phyloP scores from a whole-genome alignment of 176 grass and related monocot genomes.

The Cenchrus americanus region DNA sequence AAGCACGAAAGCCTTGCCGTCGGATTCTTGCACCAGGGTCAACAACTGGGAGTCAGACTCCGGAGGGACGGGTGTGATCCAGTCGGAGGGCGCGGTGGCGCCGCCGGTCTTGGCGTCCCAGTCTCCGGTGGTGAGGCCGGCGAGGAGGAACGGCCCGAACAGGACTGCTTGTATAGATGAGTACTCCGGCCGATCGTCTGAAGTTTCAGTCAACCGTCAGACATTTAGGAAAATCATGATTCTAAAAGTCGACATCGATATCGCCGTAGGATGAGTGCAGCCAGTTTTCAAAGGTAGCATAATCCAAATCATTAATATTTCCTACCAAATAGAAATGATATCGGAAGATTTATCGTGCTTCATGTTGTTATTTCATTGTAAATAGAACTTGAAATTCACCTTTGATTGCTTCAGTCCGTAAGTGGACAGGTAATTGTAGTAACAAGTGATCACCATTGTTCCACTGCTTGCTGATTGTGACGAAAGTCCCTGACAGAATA shows the following conservation, averaged over 20 bases:
- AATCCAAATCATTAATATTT: background rate
- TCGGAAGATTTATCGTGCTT: background rate
- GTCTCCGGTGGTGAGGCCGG: conserved; percentile 73
- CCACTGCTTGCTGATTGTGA: conserved; percentile 71
- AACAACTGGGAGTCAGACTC: conserved; percentile 72
- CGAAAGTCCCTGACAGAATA: conserved; percentile 60
- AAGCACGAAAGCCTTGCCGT: conserved; percentile 49
- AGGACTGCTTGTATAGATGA: conserved; percentile 72
- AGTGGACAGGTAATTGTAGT: conserved; percentile 63
- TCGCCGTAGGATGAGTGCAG: background rate
- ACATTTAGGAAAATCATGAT: too few relatives aligned
- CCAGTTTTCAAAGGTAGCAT: background rate
- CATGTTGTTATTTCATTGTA: background rate
- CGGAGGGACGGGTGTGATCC: conserved; percentile 67
- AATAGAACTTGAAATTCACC: conserved; percentile 38
- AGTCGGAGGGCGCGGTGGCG: conserved; percentile 52
- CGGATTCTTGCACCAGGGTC: conserved; percentile 56
- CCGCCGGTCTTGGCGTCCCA: conserved; percentile 66
- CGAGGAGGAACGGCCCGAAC: conserved; percentile 88
- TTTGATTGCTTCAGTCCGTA: conserved; percentile 79
- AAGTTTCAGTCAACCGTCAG: background rate
- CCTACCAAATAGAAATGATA: too few relatives aligned
- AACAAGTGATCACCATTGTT: conserved; percentile 55
- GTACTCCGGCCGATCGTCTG: conserved; percentile 82
- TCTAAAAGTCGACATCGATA: background rate